Percentiles rank a stretch among this genome's conserved stretches.
Conservation (phyloP, 106 monocot genomes). For the Hemerocallis citrina region DNA sequence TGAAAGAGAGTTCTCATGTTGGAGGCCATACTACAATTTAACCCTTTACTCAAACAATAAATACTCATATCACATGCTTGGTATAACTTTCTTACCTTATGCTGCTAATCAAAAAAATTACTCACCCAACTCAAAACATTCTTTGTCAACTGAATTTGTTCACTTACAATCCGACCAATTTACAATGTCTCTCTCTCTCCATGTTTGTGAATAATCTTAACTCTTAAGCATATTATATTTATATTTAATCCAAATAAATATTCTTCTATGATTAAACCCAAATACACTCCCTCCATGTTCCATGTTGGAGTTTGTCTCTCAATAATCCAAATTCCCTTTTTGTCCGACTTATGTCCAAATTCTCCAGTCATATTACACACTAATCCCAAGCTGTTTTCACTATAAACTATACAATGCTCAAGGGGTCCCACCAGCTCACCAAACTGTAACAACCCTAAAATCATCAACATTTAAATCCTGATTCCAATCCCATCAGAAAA, state of each 20-base stretch:
- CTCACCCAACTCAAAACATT: neutral
- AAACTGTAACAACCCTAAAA: neutral
- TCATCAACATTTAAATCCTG: too few relatives aligned
- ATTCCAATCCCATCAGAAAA: neutral
- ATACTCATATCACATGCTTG: too few relatives aligned
- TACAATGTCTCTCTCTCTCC: neutral
- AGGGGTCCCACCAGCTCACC: neutral
- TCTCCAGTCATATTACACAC: constrained; percentile 18
- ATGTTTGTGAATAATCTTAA: neutral
- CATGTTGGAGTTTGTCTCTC: constrained; percentile 34
- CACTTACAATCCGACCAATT: neutral
- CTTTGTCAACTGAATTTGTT: neutral
- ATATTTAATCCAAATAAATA: neutral
- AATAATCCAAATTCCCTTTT: constrained; percentile 46
- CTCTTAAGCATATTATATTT: neutral
- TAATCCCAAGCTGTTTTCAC: constrained; percentile 23
- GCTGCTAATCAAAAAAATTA: neutral
- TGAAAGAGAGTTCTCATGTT: too few relatives aligned
- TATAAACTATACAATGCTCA: too few relatives aligned
- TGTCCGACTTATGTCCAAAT: too few relatives aligned
- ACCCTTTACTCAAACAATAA: too few relatives aligned
- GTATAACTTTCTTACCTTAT: too few relatives aligned
- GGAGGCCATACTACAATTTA: too few relatives aligned
- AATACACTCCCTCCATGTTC: constrained; percentile 47
- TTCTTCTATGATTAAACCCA: constrained; percentile 3